Base-by-base conservation (phyloP, 495 filamentous ascomycete genomes). In the Xylona heveae region DNA sequence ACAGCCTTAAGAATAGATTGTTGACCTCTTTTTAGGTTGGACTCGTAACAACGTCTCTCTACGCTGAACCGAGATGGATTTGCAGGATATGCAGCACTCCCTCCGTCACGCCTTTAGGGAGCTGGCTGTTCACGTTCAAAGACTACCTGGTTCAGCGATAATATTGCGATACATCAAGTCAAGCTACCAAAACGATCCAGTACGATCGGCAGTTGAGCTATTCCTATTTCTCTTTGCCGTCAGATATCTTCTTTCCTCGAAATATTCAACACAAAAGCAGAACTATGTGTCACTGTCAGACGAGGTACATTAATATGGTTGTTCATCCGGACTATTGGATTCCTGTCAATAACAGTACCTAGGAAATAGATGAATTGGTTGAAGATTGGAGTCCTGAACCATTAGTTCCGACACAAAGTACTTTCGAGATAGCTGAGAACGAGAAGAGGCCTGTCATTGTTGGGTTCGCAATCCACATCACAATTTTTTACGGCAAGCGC, bases 341-440 rank as follows among this genome's bases (percentile, higher is more conserved):
- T 1, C 28, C 16, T 2, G 1, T 2, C 12, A 34, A 24, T 15
- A 20, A 33, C 33, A 19, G 25, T 19, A 23, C 19, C 31, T 40
- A 78, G 65, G 88, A 99, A 54, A 85, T 99, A 40, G 88, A 99
- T 47, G 88, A 99, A 41, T 60, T 95, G 16, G 79, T 99, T 13
- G 85, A 90, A 28, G 88, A 99, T 39, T 99, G 88, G 88, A 78
- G 70, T 2, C 88, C 88, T 0, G 88, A 99, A 50, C 83, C 88
- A 3, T 61, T 99, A 9, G 83, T 93, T 13, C 65, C 74, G 5
- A 53, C 61, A 5, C 68, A 66, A 15, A 81, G 74, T 9, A 41
- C 62, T 1, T 58, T 84, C 28, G 84, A 95, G 49, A 71, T 77
- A 45, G 55, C 63, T 32, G 84, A 93, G 48, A 66, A 74, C 36